Conservation (phyloP, 2,329 filamentous ascomycete genomes). For the Cordyceps tenuipes region DNA sequence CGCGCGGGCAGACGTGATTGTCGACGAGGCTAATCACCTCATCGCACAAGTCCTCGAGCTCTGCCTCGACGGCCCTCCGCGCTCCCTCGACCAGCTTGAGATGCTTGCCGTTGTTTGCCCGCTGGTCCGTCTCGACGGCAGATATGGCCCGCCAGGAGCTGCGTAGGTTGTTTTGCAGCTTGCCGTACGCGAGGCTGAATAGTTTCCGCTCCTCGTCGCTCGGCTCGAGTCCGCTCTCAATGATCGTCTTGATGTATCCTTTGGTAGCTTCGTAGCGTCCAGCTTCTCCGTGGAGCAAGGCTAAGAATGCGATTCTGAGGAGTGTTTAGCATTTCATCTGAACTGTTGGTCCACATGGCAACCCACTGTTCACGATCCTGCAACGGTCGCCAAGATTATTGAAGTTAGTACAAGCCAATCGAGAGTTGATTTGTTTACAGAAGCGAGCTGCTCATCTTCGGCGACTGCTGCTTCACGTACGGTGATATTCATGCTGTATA, state of each 20-base stretch:
- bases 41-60: not conserved
- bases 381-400: not conserved
- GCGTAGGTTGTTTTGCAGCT: not conserved
- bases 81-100: not conserved
- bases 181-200: constrained; percentile 1
- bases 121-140: not conserved
- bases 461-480: not conserved
- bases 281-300: not conserved
- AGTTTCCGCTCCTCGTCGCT: not conserved
- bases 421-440: not conserved
- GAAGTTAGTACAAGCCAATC: not conserved
- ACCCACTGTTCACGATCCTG: not conserved
- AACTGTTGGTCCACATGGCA: not conserved
- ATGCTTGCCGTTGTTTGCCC: not conserved
- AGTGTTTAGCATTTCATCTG: not conserved
- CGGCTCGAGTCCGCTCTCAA: not conserved
- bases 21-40: not conserved
- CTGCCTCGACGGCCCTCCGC: not conserved
- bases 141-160: not conserved
- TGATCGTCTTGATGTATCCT: not conserved
- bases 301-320: not conserved
- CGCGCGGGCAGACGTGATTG: not conserved
- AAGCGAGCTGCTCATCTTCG: not conserved
- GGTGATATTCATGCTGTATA: not conserved
- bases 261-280: not conserved